phyloP scores from a whole-genome alignment of 2,329 filamentous ascomycete species.

The Penicillium sumatraense region DNA sequence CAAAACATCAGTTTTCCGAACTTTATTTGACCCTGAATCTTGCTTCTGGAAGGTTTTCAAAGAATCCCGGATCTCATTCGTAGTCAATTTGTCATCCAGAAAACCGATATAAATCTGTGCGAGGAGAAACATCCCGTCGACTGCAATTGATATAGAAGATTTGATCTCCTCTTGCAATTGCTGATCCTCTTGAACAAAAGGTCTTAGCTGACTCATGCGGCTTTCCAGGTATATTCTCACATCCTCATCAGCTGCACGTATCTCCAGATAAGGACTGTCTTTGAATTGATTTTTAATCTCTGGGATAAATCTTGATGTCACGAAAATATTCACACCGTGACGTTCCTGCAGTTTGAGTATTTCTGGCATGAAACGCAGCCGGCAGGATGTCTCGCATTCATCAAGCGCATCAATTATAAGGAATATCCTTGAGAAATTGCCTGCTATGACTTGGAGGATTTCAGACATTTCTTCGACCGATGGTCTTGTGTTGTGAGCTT shows the following conservation, averaged over 20 bases:
- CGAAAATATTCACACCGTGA: neutral
- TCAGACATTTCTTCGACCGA: constrained; percentile 11
- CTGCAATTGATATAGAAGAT: neutral
- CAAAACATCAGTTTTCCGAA: neutral
- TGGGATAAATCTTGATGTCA: neutral
- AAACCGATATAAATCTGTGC: neutral
- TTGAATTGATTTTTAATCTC: neutral
- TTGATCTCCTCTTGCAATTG: neutral
- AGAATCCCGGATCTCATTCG: neutral
- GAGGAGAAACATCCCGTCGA: neutral
- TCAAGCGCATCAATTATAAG: constrained; percentile 28
- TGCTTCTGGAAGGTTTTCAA: neutral
- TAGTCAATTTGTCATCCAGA: neutral
- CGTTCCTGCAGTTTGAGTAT: neutral
- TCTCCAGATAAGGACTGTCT: neutral
- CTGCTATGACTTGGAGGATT: neutral
- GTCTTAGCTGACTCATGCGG: neutral
- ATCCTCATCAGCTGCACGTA: neutral
- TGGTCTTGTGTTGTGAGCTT: constrained; percentile 10
- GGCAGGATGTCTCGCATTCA: constrained; percentile 8
- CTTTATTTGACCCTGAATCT: neutral
- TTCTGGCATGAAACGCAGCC: neutral
- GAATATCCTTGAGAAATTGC: constrained; percentile 13
- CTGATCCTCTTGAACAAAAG: neutral
- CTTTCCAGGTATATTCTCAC: neutral